Evolutionary conservation across 805 yeast species (phyloP).

Genomic region (Priceomyces castillae): DNA sequence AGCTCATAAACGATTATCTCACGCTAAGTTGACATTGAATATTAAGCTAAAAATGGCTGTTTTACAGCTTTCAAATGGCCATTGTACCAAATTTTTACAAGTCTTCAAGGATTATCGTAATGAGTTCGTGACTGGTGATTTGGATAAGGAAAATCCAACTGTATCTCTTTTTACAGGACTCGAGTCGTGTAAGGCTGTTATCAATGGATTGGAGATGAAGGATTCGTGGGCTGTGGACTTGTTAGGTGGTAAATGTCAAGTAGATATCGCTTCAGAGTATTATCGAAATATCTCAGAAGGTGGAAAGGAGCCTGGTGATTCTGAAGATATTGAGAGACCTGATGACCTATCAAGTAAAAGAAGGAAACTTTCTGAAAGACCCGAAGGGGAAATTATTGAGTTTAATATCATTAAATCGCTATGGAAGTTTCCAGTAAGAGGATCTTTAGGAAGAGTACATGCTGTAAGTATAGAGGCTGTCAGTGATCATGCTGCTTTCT

Average conservation of each 20-base stretch:
- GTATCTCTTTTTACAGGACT: slow-evolving; percentile 25
- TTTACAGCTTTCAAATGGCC: slow-evolving; percentile 24
- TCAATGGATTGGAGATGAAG: slow-evolving; percentile 36
- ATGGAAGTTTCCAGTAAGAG: slow-evolving; percentile 37
- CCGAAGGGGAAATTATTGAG: slow-evolving; percentile 40
- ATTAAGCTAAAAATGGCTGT: slow-evolving; percentile 21
- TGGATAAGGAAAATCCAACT: slow-evolving; percentile 15
- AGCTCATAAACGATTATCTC: slow-evolving; percentile 17
- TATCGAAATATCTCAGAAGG: background rate
- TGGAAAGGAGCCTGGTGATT: background rate
- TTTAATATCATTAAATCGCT: slow-evolving; percentile 41
- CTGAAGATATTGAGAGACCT: slow-evolving; percentile 1
- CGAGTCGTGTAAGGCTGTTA: slow-evolving; percentile 24
- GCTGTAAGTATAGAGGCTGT: slow-evolving; percentile 30
- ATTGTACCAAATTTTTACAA: slow-evolving; percentile 20
- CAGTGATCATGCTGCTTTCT: slow-evolving; percentile 19
- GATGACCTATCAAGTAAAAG: slow-evolving; percentile 7
- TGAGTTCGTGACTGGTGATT: slow-evolving; percentile 14
- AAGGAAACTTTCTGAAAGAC: slow-evolving; percentile 8
- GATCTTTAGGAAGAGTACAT: slow-evolving; percentile 22
- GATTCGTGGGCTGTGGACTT: slow-evolving; percentile 33
- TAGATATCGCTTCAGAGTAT: background rate
- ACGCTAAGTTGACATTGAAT: slow-evolving; percentile 33
- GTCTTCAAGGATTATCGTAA: slow-evolving; percentile 21
- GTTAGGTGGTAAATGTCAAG: slow-evolving; percentile 11